Evolutionary conservation across 2,329 filamentous ascomycete genomes (phyloP).

Genomic region (Aspergillus luchuensis): DNA sequence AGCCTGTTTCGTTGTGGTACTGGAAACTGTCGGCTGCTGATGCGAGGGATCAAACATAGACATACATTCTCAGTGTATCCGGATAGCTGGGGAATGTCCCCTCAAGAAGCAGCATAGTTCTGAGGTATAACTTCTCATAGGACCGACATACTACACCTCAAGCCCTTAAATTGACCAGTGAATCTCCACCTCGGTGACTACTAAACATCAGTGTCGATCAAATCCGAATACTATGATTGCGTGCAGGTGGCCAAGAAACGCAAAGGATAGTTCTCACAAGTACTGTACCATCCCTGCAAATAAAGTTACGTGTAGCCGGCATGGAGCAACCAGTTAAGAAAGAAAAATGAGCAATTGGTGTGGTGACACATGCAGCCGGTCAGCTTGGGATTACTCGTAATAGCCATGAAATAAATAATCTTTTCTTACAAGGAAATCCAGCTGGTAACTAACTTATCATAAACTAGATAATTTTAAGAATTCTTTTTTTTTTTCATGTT

Average conservation of each 20-base stretch:
- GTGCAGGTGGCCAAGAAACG: background rate
- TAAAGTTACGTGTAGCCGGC: background rate
- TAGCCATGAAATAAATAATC: background rate
- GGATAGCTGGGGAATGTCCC: too few species aligned
- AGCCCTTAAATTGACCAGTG: too few species aligned
- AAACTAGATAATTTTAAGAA: background rate
- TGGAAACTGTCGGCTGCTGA: too few species aligned
- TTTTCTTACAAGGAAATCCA: background rate
- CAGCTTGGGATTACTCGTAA: background rate
- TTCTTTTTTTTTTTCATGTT: too few species aligned
- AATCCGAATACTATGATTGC: background rate
- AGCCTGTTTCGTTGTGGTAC: too few species aligned
- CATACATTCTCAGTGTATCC: too few species aligned
- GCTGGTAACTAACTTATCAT: background rate
- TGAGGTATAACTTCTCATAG: too few species aligned
- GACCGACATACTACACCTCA: too few species aligned
- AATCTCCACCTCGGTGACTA: too few species aligned
- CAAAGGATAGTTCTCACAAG: background rate
- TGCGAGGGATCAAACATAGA: too few species aligned
- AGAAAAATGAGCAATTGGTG: background rate
- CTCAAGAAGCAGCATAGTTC: too few species aligned
- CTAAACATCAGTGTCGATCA: background rate
- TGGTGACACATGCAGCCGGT: background rate
- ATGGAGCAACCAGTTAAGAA: background rate
- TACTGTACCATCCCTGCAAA: background rate